phyloP scores from a whole-genome alignment of 495 filamentous ascomycete genomes.

The Wilcoxina mikolae region DNA sequence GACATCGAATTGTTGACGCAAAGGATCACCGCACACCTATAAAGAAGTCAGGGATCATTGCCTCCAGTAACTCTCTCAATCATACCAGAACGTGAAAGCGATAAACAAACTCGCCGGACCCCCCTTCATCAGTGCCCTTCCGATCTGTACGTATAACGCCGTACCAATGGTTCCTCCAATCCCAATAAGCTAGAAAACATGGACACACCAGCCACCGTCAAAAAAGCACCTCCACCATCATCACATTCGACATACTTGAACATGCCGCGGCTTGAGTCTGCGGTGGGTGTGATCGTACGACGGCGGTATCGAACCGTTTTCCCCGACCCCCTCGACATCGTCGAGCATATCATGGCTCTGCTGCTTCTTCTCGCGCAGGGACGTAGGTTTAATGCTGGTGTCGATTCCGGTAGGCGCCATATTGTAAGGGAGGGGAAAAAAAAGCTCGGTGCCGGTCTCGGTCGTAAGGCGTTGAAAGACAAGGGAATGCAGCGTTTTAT shows the following conservation, averaged over 20 bases:
- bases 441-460: too few relatives aligned
- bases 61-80: conserved; percentile 26
- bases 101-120: conserved; percentile 64
- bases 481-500: too few relatives aligned
- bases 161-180: conserved; percentile 72
- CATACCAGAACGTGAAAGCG: conserved; percentile 55
- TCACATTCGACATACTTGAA: conserved; percentile 16
- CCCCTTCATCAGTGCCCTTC: conserved; percentile 48
- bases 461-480: too few relatives aligned
- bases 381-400: too few relatives aligned
- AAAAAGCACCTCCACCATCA: conserved; percentile 32
- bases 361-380: too few relatives aligned
- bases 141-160: conserved; percentile 64
- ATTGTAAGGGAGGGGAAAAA: too few relatives aligned
- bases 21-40: conserved; percentile 52
- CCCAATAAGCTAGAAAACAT: conserved; percentile 43
- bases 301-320: background rate
- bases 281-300: conserved; percentile 22
- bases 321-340: background rate
- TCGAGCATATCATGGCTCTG: background rate
- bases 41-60: too few relatives aligned
- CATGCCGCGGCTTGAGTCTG: conserved; percentile 20
- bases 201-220: conserved; percentile 34
- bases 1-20: conserved; percentile 55
- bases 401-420: too few relatives aligned